phyloP scores from a whole-genome alignment of 768 basidiomycete genomes.

The Trametes gibbosa region DNA sequence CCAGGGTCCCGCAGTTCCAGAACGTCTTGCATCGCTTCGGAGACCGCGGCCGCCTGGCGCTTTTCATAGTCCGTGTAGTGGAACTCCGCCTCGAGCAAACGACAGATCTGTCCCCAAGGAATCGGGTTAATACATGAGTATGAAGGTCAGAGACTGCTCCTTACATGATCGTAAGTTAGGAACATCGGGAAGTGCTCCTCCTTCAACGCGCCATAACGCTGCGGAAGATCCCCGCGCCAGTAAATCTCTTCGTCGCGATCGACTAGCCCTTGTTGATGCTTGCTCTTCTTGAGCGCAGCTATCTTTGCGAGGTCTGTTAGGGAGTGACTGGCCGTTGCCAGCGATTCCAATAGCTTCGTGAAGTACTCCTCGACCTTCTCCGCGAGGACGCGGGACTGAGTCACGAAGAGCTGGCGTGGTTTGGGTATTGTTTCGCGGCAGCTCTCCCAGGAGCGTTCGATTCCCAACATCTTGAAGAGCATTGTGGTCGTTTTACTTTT shows the following conservation, averaged over 20 bases:
- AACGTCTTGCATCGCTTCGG: conserved; percentile 1
- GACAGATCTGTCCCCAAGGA: conserved; percentile 38
- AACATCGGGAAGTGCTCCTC: conserved; percentile 71
- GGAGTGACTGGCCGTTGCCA: conserved; percentile 36
- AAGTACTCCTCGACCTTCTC: conserved; percentile 71
- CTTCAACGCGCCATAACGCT: conserved; percentile 50
- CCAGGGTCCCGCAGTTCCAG: conserved; percentile 10
- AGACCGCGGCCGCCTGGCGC: not conserved
- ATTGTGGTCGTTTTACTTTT: conserved; percentile 73
- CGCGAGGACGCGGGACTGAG: conserved; percentile 66
- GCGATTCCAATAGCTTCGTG: conserved; percentile 39
- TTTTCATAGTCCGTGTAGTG: not conserved
- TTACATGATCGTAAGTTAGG: conserved; percentile 60
- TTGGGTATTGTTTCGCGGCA: conserved; percentile 35
- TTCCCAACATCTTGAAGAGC: conserved; percentile 71
- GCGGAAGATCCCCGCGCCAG: conserved; percentile 45
- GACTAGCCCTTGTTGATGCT: conserved; percentile 17
- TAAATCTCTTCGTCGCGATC: conserved; percentile 43
- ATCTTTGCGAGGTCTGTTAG: conserved; percentile 36
- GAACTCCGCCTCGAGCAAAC: conserved; percentile 48
- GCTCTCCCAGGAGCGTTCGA: conserved; percentile 54
- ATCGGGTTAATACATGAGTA: too few species aligned
- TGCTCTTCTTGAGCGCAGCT: conserved; percentile 17
- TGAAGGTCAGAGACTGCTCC: conserved; percentile 27
- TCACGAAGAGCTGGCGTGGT: conserved; percentile 71